A percentile compares a stretch with the other conserved stretches of the same genome.
Conservation (phyloP, 192 early-diverging fungal genomes). For the Coemansia sp. region DNA sequence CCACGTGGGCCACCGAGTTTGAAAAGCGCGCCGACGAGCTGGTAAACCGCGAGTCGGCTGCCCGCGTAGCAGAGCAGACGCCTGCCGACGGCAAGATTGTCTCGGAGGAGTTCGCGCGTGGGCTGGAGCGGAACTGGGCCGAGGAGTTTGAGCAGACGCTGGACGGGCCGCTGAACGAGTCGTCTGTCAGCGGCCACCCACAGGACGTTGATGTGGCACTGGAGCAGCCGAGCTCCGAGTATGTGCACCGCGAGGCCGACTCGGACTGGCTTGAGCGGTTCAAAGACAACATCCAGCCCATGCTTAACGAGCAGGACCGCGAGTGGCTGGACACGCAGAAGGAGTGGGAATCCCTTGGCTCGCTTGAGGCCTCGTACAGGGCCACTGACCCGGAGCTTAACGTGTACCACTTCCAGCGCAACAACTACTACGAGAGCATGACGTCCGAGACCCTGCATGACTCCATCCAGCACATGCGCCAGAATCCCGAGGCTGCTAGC, state of each 20-base stretch:
- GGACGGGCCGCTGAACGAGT: constrained; percentile 44
- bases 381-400: constrained; percentile 58
- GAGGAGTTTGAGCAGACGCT: constrained; percentile 60
- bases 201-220: constrained; percentile 53
- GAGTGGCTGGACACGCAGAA: constrained; percentile 75
- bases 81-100: constrained; percentile 53
- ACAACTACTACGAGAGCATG: constrained; percentile 32
- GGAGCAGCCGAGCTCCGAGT: constrained; percentile 56
- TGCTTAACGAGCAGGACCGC: constrained; percentile 59
- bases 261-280: constrained; percentile 68
- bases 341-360: constrained; percentile 63
- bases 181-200: constrained; percentile 46
- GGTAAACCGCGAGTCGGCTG: constrained; percentile 43
- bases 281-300: constrained; percentile 66
- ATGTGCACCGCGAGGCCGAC: constrained; percentile 47
- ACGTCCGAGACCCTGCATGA: constrained; percentile 43
- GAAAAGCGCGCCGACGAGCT: constrained; percentile 56
- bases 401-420: constrained; percentile 69
- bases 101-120: constrained; percentile 58
- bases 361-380: constrained; percentile 33
- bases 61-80: constrained; percentile 19
- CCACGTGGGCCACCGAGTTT: constrained; percentile 74
- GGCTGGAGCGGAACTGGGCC: constrained; percentile 58
- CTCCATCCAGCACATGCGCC: constrained; percentile 54
- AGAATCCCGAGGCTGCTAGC: constrained; percentile 54